Conservation (phyloP, 495 filamentous ascomycete species). For the Tuber umbilicatum region DNA sequence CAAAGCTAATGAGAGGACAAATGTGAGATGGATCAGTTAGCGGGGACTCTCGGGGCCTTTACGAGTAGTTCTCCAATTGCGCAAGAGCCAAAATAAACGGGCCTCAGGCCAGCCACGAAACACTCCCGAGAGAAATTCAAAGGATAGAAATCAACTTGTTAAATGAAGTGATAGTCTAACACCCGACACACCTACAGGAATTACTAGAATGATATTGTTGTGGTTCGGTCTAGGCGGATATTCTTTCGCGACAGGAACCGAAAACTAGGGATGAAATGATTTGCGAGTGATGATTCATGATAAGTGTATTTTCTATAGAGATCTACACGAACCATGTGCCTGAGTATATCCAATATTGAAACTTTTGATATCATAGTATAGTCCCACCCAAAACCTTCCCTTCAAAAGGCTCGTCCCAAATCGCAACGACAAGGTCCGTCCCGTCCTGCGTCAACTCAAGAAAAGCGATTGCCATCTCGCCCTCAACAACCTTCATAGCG, state of each 20-base stretch:
- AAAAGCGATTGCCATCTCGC: constrained; percentile 26
- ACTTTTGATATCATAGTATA: neutral
- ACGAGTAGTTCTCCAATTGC: neutral
- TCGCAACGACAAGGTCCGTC: constrained; percentile 24
- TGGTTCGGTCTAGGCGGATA: neutral
- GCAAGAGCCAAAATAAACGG: neutral
- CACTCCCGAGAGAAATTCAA: neutral
- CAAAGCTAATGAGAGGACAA: neutral
- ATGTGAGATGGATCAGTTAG: neutral
- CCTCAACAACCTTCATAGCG: constrained; percentile 28
- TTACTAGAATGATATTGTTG: neutral
- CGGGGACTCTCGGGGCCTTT: neutral
- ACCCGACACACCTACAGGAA: neutral
- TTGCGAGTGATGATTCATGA: neutral
- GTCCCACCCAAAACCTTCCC: constrained; percentile 4
- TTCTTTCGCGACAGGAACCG: neutral
- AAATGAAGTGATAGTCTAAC: neutral
- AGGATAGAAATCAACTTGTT: neutral
- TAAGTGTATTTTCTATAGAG: neutral
- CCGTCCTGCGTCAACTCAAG: constrained; percentile 19
- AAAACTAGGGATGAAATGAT: neutral
- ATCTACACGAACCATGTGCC: neutral
- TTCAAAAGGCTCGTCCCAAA: constrained; percentile 27
- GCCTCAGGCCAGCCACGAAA: neutral
- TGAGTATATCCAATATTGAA: neutral